These are phyloP conservation scores for Candida sp. DNA, from an alignment of 1,139 yeast genomes.

Conservation along the genomic window DNA sequence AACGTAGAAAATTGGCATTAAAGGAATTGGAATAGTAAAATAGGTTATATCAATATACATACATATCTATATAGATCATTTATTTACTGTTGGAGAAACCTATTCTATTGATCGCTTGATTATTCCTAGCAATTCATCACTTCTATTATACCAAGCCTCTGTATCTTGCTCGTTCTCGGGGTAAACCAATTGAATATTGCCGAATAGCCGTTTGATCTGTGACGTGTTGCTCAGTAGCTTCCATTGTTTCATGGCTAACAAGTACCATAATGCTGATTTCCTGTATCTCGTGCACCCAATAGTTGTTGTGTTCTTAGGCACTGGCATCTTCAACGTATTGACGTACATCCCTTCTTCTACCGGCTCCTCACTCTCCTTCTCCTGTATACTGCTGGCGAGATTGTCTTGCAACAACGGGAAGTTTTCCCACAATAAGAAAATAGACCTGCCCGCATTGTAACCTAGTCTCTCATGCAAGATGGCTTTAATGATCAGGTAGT, in stretches of 20 bases:
- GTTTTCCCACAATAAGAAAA: conserved; percentile 21
- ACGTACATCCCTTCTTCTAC: conserved; percentile 35
- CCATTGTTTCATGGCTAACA: conserved; percentile 83
- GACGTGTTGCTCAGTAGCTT: conserved; percentile 27
- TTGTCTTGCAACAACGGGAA: conserved; percentile 18
- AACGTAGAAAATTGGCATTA: conserved; percentile 45
- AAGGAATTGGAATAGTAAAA: conserved; percentile 37
- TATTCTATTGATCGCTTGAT: conserved; percentile 23
- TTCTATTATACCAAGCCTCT: conserved; percentile 41
- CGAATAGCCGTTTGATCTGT: conserved; percentile 28
- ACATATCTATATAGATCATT: neutral
- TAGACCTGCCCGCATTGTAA: conserved; percentile 36
- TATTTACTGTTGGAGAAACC: conserved; percentile 5
- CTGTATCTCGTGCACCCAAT: conserved; percentile 64
- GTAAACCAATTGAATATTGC: conserved; percentile 29
- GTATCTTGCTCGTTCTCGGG: conserved; percentile 18
- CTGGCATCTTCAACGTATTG: conserved; percentile 42
- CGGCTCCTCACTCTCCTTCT: conserved; percentile 17
- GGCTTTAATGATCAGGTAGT: conserved; percentile 33
- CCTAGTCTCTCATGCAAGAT: conserved; percentile 47
- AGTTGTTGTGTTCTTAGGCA: conserved; percentile 38
- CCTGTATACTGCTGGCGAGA: conserved; percentile 12
- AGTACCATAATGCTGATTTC: conserved; percentile 80
- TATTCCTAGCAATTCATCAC: conserved; percentile 33
- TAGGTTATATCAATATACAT: neutral